Evolutionary conservation across 306 rosid genomes (phyloP).

Genomic region (Cajanus cajan): DNA sequence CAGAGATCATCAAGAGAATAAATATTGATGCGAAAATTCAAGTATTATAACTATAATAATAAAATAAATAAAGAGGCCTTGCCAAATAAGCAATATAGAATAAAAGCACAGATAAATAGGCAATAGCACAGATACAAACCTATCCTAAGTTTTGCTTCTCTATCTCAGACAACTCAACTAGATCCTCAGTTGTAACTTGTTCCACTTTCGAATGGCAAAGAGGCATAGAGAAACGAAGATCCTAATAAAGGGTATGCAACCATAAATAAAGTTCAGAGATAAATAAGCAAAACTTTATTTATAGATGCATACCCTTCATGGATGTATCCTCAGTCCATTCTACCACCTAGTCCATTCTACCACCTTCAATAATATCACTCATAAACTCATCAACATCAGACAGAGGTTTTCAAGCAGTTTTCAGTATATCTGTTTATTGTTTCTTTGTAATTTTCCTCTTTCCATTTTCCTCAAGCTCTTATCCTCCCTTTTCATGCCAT

Average conservation of each 20-base stretch:
- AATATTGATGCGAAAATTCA: not conserved
- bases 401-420: conserved; percentile 52
- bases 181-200: conserved; percentile 77
- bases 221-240: conserved; percentile 89
- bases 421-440: not conserved
- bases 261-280: conserved; percentile 12
- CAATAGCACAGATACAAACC: conserved; percentile 47
- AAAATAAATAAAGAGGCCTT: no score
- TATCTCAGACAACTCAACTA: conserved; percentile 92
- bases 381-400: conserved; percentile 66
- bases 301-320: no score
- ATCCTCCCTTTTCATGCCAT: conserved; percentile 38
- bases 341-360: conserved; percentile 76
- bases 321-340: conserved; percentile 87
- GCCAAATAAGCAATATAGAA: no score
- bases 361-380: conserved; percentile 66
- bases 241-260: conserved; percentile 46
- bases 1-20: not conserved
- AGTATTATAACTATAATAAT: not conserved
- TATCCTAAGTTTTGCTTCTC: conserved; percentile 91
- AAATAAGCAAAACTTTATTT: not conserved
- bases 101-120: no score
- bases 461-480: conserved; percentile 2
- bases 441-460: conserved; percentile 4
- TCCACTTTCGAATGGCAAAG: conserved; percentile 83